Base-by-base conservation (phyloP, 1,139 yeast species). In the Kodamaea arcana region DNA sequence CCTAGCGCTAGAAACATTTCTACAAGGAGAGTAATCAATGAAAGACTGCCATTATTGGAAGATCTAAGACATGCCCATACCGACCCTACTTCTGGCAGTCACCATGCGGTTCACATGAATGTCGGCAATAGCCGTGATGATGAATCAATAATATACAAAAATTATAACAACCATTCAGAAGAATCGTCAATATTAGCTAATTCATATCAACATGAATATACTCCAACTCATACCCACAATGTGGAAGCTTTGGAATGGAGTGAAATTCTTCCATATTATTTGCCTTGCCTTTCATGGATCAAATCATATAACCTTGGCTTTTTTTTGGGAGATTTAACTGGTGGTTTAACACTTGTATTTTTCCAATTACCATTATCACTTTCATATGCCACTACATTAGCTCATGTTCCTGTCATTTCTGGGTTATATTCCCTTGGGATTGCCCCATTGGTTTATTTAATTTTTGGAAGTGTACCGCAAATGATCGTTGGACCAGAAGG, bases 401-500 rank as follows among this genome's bases (percentile, higher is more conserved):
- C 97, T 1, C 88, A 84, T 52, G 94, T 88, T 1, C 95, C 96
- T 3, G 87, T 95, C 0, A 62, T 83, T 2, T 82, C 88, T 41
- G 98, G 97, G 0, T 68, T 92, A 9, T 75, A 80, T 45, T 90
- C 95, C 0, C 66, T 90, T 36, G 90, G 88, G 0, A 64, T 90
- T 3, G 81, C 95, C 1, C 97, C 97, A 0, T 63, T 90, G 32
- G 70, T 92, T 3, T 92, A 92, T 54, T 71, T 86, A 34, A 46
- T 90, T 1, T 74, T 90, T 52, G 97, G 98, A 0, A 81, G 95
- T 16, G 96, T 88, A 1, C 97, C 97, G 0, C 94, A 84, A 51
- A 85, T 92, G 95, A 83, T 90, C 36, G 95, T 90, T 6, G 97
- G 97, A 0, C 98, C 98, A 0, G 98, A 92, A 53, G 94, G 92